phyloP scores from a whole-genome alignment of 805 yeast genomes.

The Nakazawaea ambrosiae region DNA sequence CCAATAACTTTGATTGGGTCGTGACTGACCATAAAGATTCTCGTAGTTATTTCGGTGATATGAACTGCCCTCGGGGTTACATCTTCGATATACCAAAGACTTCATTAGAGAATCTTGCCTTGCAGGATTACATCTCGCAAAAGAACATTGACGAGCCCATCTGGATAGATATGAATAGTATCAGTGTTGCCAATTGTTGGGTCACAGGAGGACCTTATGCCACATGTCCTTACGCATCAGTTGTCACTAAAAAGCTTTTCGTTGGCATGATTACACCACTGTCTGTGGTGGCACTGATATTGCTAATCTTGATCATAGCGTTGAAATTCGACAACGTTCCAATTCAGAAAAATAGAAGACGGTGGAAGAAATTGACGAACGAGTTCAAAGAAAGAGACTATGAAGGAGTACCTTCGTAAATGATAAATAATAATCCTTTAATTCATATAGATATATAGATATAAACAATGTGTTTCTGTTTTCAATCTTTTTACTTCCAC shows the following conservation, averaged over 20 bases:
- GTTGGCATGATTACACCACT: conserved; percentile 62
- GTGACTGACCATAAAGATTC: conserved; percentile 16
- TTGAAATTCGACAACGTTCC: conserved; percentile 60
- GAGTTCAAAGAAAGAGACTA: conserved; percentile 56
- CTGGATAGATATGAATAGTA: conserved; percentile 82
- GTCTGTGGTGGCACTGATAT: conserved; percentile 45
- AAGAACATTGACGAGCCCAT: conserved; percentile 28
- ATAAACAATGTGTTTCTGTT: no score
- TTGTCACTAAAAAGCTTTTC: conserved; percentile 48
- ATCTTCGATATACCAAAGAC: conserved; percentile 41
- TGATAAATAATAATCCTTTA: no score
- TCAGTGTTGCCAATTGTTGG: conserved; percentile 74
- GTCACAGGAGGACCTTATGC: conserved; percentile 77
- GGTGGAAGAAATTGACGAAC: conserved; percentile 53
- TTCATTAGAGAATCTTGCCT: conserved; percentile 35
- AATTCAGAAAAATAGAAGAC: conserved; percentile 59
- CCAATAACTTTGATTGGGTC: conserved; percentile 36
- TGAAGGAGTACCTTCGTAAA: conserved; percentile 81
- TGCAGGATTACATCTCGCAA: conserved; percentile 16
- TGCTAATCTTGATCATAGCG: conserved; percentile 43
- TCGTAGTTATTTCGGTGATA: background rate
- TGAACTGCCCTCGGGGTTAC: conserved; percentile 26
- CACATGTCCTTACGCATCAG: conserved; percentile 66
- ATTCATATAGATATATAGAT: no score
- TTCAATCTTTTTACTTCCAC: no score